phyloP scores from a whole-genome alignment of 2,329 filamentous ascomycete genomes.

The Ophiocordyceps sinensis region DNA sequence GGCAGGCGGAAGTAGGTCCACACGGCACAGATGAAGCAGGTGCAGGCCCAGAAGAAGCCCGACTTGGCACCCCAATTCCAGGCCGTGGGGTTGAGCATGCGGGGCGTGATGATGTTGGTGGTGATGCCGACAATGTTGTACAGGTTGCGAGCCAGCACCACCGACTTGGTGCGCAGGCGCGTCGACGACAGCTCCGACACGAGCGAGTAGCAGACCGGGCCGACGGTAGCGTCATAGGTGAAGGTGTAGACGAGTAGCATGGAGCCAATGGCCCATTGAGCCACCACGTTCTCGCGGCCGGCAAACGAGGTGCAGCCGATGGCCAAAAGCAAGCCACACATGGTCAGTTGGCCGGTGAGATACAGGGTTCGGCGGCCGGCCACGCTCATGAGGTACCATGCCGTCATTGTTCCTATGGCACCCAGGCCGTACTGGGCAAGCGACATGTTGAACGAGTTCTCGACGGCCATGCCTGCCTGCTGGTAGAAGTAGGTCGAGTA shows the following conservation, averaged over 20 bases:
- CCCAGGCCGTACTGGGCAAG: constrained; percentile 29
- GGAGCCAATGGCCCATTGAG: constrained; percentile 32
- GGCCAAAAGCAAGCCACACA: constrained; percentile 23
- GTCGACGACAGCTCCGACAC: constrained; percentile 41
- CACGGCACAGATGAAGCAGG: constrained; percentile 27
- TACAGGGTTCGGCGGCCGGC: constrained; percentile 32
- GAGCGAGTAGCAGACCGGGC: constrained; percentile 64
- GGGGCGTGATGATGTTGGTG: constrained; percentile 29
- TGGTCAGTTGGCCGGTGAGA: constrained; percentile 32
- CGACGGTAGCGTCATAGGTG: constrained; percentile 23
- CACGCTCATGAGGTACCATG: constrained; percentile 28
- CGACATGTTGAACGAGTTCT: constrained; percentile 23
- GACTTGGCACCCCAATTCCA: constrained; percentile 33
- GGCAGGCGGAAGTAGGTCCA: constrained; percentile 40
- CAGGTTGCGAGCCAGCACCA: constrained; percentile 27
- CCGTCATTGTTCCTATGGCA: constrained; percentile 27
- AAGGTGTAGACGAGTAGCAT: constrained; percentile 30
- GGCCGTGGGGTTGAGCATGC: constrained; percentile 30
- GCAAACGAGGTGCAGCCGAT: constrained; percentile 42
- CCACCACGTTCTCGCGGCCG: constrained; percentile 27
- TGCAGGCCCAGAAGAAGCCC: constrained; percentile 30
- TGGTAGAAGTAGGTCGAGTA: constrained; percentile 41
- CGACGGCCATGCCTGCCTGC: constrained; percentile 24
- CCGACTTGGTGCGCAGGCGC: constrained; percentile 29
- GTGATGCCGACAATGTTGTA: constrained; percentile 35